Conservation (phyloP, 2,329 filamentous ascomycete species). For the Xylaria polymorpha region DNA sequence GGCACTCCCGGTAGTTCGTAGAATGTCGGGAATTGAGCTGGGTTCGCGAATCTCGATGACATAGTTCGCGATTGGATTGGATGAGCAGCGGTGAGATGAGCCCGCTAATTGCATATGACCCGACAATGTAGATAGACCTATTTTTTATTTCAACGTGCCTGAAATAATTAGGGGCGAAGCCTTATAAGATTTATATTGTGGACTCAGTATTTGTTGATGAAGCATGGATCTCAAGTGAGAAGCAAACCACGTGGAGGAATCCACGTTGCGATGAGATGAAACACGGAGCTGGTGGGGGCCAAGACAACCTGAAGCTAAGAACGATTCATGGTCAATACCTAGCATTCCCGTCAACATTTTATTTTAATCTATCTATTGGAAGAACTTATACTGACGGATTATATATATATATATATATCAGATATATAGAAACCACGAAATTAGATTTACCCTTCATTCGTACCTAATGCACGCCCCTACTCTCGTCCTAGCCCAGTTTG, state of each 20-base stretch:
- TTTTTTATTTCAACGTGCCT: too few species aligned
- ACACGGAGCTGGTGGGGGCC: conserved; percentile 25
- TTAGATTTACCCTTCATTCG: background rate
- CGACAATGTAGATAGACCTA: background rate
- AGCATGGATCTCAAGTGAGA: too few species aligned
- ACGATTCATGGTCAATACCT: background rate
- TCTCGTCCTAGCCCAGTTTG: background rate
- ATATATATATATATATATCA: too few species aligned
- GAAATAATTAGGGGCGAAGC: background rate
- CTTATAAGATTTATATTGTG: background rate
- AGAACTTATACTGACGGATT: background rate
- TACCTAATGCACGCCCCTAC: background rate
- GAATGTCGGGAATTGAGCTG: conserved; percentile 35
- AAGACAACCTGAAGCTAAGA: background rate
- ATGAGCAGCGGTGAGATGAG: conserved; percentile 12
- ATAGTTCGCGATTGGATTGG: background rate
- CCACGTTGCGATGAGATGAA: conserved; percentile 20
- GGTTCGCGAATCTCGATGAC: conserved; percentile 26
- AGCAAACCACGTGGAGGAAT: background rate
- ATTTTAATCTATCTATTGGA: background rate
- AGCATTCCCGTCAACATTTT: background rate
- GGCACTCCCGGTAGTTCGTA: conserved; percentile 35
- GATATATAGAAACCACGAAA: too few species aligned
- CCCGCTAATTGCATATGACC: background rate
- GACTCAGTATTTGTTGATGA: background rate